Conservation (phyloP, 257 asterid species). For the Primulina huaijiensis region DNA sequence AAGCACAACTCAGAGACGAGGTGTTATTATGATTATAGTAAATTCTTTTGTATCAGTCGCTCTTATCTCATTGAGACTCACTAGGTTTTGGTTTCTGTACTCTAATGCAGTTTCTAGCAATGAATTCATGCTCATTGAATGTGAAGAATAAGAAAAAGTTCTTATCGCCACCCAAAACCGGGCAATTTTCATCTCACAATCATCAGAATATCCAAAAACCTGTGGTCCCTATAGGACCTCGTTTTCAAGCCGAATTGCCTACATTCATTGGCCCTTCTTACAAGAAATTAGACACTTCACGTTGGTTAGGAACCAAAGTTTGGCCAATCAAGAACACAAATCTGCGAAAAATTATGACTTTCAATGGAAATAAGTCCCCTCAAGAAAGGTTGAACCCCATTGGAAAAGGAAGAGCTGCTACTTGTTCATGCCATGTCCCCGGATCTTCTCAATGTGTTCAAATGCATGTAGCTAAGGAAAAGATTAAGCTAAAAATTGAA, state of each 20-base stretch:
- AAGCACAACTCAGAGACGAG: neutral
- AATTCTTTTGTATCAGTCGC: neutral
- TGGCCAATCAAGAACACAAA: conserved; percentile 20
- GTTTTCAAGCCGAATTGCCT: conserved; percentile 19
- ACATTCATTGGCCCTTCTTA: neutral
- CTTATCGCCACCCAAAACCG: neutral
- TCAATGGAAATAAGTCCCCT: neutral
- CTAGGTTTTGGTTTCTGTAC: neutral
- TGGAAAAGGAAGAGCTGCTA: conserved; percentile 25
- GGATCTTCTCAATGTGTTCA: conserved; percentile 27
- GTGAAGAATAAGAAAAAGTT: neutral
- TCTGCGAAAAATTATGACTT: neutral
- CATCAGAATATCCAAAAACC: neutral
- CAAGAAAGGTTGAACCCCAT: neutral
- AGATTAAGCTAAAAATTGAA: conserved; percentile 24
- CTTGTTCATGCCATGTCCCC: conserved; percentile 21
- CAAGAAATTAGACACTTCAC: conserved; percentile 4
- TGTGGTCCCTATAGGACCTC: neutral
- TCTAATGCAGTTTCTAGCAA: neutral
- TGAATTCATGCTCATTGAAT: neutral
- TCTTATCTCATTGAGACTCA: neutral
- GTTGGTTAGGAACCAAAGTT: conserved; percentile 26
- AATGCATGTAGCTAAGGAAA: conserved; percentile 23
- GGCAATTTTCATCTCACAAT: neutral
- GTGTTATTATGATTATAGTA: too few relatives aligned